Evolutionary conservation across 495 filamentous ascomycete genomes (phyloP).

Genomic region (Aspergillus nidulans): DNA sequence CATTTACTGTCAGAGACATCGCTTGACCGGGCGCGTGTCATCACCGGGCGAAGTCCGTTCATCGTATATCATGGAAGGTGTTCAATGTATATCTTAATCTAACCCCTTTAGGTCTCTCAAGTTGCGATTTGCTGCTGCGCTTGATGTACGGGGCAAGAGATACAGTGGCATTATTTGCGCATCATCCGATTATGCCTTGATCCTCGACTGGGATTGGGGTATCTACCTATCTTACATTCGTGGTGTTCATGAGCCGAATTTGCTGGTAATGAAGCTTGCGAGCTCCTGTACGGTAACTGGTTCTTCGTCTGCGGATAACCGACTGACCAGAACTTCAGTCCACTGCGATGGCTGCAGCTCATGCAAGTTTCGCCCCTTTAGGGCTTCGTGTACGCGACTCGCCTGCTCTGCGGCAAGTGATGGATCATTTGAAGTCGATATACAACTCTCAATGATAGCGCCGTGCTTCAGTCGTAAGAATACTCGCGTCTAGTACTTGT

Average conservation of each 20-base stretch:
- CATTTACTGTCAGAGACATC: not conserved
- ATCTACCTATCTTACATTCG: constrained; percentile 4
- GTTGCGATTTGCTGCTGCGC: not conserved
- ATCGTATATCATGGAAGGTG: not conserved
- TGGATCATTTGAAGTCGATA: constrained; percentile 37
- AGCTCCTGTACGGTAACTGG: constrained; percentile 11
- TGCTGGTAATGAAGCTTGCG: constrained; percentile 19
- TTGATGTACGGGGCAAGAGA: not conserved
- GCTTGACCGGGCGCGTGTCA: not conserved
- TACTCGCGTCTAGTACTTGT: constrained; percentile 28
- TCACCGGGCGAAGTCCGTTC: not conserved
- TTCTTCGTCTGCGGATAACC: constrained; percentile 13
- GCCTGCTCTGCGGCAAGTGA: constrained; percentile 33
- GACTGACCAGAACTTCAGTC: constrained; percentile 22
- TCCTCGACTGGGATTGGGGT: not conserved
- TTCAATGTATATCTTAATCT: not conserved
- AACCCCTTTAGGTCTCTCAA: not conserved
- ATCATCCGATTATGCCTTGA: not conserved
- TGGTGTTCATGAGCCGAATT: constrained; percentile 16
- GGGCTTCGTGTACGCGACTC: constrained; percentile 26
- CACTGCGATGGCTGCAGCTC: constrained; percentile 34
- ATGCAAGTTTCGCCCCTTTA: constrained; percentile 40
- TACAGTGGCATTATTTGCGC: not conserved
- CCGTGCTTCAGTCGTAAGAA: constrained; percentile 43
- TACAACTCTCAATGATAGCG: constrained; percentile 39